These are phyloP conservation scores for Cystobasidiopsis lactophilus DNA, from an alignment of 768 basidiomycete genomes.

Conservation along the genomic window DNA sequence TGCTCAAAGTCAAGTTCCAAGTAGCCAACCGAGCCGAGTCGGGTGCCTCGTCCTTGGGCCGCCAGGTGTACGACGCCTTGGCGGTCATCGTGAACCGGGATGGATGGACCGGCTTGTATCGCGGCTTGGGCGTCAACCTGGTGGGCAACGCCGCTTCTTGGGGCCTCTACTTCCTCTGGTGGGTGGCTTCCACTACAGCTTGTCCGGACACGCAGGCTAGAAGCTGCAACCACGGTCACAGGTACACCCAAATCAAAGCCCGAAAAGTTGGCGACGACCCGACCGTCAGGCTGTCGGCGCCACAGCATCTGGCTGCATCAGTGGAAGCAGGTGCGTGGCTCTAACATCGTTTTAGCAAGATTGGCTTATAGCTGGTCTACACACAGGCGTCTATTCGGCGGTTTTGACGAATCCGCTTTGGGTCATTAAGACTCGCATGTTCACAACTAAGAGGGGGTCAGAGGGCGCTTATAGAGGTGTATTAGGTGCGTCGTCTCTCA, in stretches of 20 bases:
- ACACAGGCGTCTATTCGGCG: conserved; percentile 68
- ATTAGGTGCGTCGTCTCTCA: conserved; percentile 12
- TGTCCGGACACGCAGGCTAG: not conserved
- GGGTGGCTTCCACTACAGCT: conserved; percentile 24
- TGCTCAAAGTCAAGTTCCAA: conserved; percentile 84
- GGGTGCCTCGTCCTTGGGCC: conserved; percentile 31
- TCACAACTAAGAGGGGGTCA: conserved; percentile 48
- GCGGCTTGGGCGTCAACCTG: conserved; percentile 72
- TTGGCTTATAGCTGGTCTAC: not conserved
- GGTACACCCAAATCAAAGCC: conserved; percentile 84
- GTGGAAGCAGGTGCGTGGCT: conserved; percentile 77
- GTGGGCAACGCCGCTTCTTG: conserved; percentile 89
- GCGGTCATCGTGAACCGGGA: conserved; percentile 46
- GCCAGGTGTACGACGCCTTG: conserved; percentile 53
- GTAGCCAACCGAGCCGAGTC: conserved; percentile 45
- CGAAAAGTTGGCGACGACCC: conserved; percentile 44
- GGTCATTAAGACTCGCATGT: conserved; percentile 95
- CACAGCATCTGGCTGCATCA: conserved; percentile 63
- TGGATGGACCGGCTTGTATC: conserved; percentile 69
- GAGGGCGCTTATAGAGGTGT: conserved; percentile 45
- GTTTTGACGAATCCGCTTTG: conserved; percentile 91
- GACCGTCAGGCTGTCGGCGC: conserved; percentile 44
- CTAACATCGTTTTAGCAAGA: not conserved
- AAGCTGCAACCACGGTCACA: conserved; percentile 22
- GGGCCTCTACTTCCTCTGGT: conserved; percentile 98